A percentile compares a stretch with the other conserved stretches of the same genome.
These are phyloP conservation scores for Paramecium pentaurelia DNA, from an alignment of 73 alveolate species.

Conservation along the genomic window DNA sequence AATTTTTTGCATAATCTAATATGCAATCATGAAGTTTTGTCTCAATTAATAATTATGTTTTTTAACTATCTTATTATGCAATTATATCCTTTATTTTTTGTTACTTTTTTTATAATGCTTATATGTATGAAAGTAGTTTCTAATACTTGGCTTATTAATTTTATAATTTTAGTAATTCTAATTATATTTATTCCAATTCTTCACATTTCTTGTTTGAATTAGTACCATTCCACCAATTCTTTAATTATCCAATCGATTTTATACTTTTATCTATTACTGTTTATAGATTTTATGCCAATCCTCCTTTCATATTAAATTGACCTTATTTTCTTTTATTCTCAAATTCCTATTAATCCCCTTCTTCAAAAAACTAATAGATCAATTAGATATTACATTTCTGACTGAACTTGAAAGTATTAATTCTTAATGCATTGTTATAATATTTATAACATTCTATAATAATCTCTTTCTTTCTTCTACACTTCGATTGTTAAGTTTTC, in stretches of 20 bases:
- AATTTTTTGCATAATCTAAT: background rate
- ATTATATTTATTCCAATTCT: background rate
- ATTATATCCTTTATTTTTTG: background rate
- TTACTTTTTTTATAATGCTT: background rate
- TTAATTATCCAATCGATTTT: background rate
- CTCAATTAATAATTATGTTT: background rate
- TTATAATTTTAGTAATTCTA: background rate
- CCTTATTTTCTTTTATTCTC: background rate
- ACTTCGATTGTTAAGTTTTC: background rate
- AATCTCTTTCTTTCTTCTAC: conserved; percentile 27
- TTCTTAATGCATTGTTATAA: background rate
- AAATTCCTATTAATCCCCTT: background rate
- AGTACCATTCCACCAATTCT: conserved; percentile 37
- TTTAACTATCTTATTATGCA: background rate
- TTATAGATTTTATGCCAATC: background rate
- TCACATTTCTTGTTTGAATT: background rate
- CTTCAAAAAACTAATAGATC: conserved; percentile 8
- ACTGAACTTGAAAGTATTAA: background rate
- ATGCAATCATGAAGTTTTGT: background rate
- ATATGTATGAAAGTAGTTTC: background rate
- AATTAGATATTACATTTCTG: background rate
- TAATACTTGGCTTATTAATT: background rate
- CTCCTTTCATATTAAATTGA: background rate
- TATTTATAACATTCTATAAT: conserved; percentile 3
- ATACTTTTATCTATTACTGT: background rate